Percentiles rank a stretch among this genome's conserved stretches.
These are phyloP conservation scores for Spizellomyces sp. DNA, from an alignment of 192 early-diverging fungal species.

Conservation along the genomic window DNA sequence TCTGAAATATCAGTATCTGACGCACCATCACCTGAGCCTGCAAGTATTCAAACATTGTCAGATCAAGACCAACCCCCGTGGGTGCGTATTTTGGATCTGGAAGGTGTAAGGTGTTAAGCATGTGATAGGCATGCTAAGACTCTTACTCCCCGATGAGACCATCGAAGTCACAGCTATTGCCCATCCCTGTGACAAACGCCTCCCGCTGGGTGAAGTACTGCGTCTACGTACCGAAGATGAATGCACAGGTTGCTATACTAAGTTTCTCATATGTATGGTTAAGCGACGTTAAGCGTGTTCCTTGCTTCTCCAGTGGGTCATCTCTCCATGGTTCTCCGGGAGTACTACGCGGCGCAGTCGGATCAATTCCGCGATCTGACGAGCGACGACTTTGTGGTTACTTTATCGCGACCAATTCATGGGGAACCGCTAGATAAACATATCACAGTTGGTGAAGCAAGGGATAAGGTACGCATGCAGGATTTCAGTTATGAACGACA, in stretches of 20 bases:
- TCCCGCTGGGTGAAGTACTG: constrained; percentile 22
- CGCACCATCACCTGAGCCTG: too few species aligned
- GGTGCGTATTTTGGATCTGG: too few species aligned
- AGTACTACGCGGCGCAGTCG: constrained; percentile 12
- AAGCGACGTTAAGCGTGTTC: too few species aligned
- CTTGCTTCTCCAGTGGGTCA: constrained; percentile 6
- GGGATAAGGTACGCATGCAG: background rate
- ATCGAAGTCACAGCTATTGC: constrained; percentile 18
- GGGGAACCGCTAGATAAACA: background rate
- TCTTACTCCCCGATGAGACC: background rate
- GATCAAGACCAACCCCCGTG: too few species aligned
- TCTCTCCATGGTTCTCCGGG: constrained; percentile 3
- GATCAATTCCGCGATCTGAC: background rate
- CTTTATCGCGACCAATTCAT: constrained; percentile 2
- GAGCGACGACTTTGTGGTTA: background rate
- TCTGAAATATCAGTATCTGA: too few species aligned
- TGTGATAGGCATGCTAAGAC: background rate
- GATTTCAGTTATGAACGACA: background rate
- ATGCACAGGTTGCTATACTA: constrained; percentile 15
- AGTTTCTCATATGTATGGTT: too few species aligned
- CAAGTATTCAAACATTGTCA: too few species aligned
- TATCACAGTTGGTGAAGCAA: background rate
- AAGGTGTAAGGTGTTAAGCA: too few species aligned
- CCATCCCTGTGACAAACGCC: constrained; percentile 8
- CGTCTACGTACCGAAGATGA: constrained; percentile 12